phyloP scores from a whole-genome alignment of 2,329 filamentous ascomycete species.

The Xylariaceae sp. region DNA sequence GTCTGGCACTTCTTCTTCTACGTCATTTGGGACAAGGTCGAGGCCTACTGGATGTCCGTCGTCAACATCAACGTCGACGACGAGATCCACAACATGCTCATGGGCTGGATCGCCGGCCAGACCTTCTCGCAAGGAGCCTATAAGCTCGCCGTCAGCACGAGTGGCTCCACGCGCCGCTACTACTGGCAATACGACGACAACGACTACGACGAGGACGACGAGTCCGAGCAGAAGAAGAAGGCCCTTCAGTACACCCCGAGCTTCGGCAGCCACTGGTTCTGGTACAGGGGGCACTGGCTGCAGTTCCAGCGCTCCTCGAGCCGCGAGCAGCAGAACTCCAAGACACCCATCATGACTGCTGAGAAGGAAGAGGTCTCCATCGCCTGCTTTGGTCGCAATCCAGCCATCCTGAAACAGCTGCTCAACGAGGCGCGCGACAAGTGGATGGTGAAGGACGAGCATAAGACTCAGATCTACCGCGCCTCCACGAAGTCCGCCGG shows the following conservation, averaged over 20 bases:
- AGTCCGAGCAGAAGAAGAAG: constrained; percentile 42
- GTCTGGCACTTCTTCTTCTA: constrained; percentile 12
- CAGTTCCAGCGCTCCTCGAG: constrained; percentile 51
- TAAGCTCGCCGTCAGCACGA: constrained; percentile 61
- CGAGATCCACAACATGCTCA: constrained; percentile 67
- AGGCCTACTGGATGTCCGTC: constrained; percentile 50
- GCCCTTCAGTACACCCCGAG: constrained; percentile 59
- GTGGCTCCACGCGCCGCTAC: constrained; percentile 49
- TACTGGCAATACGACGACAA: constrained; percentile 39
- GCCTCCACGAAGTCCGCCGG: constrained; percentile 41
- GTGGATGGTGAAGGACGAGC: constrained; percentile 53
- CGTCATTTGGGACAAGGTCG: constrained; percentile 50
- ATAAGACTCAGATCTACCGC: constrained; percentile 62
- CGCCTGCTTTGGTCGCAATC: constrained; percentile 57
- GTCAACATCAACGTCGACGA: constrained; percentile 64
- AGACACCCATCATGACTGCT: constrained; percentile 33
- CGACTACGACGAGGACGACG: constrained; percentile 41
- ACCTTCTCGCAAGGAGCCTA: constrained; percentile 54
- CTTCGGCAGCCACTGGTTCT: constrained; percentile 63
- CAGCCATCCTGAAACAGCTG: constrained; percentile 56
- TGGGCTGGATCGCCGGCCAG: constrained; percentile 63
- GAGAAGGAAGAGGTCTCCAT: constrained; percentile 56
- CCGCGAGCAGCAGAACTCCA: constrained; percentile 33
- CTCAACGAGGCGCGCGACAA: constrained; percentile 52
- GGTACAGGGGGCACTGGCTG: constrained; percentile 52